Base-by-base conservation (phyloP, 2,329 filamentous ascomycete genomes). In the Lasiodiplodia citricola region DNA sequence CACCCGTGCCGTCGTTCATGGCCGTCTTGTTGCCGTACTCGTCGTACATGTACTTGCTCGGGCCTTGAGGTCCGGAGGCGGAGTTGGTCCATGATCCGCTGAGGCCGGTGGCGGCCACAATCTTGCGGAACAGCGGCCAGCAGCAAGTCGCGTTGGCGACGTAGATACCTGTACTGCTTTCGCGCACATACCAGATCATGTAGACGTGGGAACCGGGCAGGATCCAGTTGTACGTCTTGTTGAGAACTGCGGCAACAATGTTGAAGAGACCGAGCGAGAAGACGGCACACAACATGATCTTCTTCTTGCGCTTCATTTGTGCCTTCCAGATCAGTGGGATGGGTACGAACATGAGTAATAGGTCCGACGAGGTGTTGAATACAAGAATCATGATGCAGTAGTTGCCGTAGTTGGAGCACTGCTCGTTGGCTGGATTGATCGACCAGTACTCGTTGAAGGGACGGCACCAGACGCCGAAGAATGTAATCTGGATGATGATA, bases 161-260 rank as follows among this genome's bases (percentile, higher is more conserved):
- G 70, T 82, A 81, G 68, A 85, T 79, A 51, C 82, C 81, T 0
- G 83, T 82, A 54, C 81, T 82, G 4, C 82, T 79, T 70, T 86
- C 84, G 47, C 82, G 81, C 18, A 83, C 81, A 69, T 86, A 85
- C 82, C 83, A 86, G 72, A 82, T 80, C 2, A 85, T 76, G 70
- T 84, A 85, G 25, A 82, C 75, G 56, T 80, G 78, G 3, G 79
- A 80, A 72, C 83, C 83, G 10, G 80, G 80, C 16, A 81, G 75
- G 58, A 76, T 81, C 55, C 86, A 83, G 71, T 83, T 85, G 75
- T 83, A 83, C 70, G 82, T 83, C 66, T 84, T 83, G 72, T 83
- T 84, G 41, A 85, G 75, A 16, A 85, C 78, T n/a, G 83, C 81
- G 55, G 80, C 81, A 2, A 85, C 74, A 54, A 86, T 82, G 71